These are phyloP conservation scores for Alternaria angustiovoidea DNA, from an alignment of 2,329 filamentous ascomycete species.

Conservation along the genomic window DNA sequence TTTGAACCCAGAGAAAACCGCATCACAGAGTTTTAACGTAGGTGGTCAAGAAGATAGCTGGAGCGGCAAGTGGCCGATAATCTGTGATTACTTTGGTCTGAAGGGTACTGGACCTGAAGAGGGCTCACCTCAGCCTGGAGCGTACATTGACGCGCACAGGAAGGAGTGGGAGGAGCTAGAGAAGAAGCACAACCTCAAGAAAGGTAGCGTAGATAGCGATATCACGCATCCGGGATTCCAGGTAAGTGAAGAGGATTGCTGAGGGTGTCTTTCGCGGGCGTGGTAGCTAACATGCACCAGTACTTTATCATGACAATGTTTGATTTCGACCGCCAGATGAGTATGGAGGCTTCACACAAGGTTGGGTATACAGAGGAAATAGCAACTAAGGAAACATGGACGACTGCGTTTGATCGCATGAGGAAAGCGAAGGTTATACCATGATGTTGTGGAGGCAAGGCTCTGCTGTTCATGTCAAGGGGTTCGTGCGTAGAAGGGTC, in stretches of 20 bases:
- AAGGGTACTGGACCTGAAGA: slow-evolving; percentile 49
- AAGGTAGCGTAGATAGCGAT: slow-evolving; percentile 56
- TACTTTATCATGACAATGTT: slow-evolving; percentile 51
- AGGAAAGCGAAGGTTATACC: slow-evolving; percentile 53
- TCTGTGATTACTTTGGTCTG: slow-evolving; percentile 58
- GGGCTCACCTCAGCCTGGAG: slow-evolving; percentile 38
- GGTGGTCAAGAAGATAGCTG: slow-evolving; percentile 54
- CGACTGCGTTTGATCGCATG: slow-evolving; percentile 56
- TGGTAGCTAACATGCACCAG: slow-evolving; percentile 21
- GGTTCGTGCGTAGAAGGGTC: background rate
- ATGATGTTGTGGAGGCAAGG: slow-evolving; percentile 8
- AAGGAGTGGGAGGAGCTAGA: slow-evolving; percentile 41
- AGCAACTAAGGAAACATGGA: slow-evolving; percentile 53
- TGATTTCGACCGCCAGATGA: slow-evolving; percentile 59
- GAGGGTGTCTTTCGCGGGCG: background rate
- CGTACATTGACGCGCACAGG: slow-evolving; percentile 39
- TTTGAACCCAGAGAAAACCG: slow-evolving; percentile 51
- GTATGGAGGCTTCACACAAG: slow-evolving; percentile 51
- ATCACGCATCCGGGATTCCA: slow-evolving; percentile 49
- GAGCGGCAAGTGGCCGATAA: slow-evolving; percentile 57
- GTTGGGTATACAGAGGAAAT: slow-evolving; percentile 52
- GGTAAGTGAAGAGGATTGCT: slow-evolving; percentile 20
- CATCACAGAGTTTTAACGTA: slow-evolving; percentile 54
- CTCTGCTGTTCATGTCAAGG: background rate
- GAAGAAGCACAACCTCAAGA: slow-evolving; percentile 38